These are phyloP conservation scores for Crithidia acanthocephali DNA, from an alignment of 208 protist species.

Conservation along the genomic window DNA sequence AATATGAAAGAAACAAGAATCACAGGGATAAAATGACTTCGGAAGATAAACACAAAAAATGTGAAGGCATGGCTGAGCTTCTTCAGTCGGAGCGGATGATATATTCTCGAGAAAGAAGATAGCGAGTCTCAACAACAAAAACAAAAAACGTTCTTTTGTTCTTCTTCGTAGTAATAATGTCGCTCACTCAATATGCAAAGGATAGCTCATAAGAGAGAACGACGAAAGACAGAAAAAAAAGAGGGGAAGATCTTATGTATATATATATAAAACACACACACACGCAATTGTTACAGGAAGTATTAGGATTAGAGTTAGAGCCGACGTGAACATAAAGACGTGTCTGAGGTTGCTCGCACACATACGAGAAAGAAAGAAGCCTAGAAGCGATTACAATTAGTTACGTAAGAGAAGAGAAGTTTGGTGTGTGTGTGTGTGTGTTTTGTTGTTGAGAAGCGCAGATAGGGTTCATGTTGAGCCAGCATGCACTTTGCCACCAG, in stretches of 20 bases:
- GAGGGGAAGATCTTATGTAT: too few relatives aligned
- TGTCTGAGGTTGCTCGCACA: neutral
- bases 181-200: neutral
- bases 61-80: neutral
- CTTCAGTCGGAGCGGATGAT: neutral
- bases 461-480: neutral
- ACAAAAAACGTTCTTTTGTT: neutral
- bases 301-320: neutral
- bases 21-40: neutral
- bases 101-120: neutral
- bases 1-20: neutral
- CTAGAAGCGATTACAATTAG: neutral
- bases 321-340: neutral
- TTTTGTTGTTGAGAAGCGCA: neutral
- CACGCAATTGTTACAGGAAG: neutral
- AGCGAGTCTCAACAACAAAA: neutral
- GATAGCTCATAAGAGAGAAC: neutral
- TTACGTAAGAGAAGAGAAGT: too few relatives aligned
- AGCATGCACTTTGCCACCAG: neutral
- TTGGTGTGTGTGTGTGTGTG: too few relatives aligned
- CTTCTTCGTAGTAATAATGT: neutral
- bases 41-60: neutral
- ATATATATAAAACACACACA: neutral
- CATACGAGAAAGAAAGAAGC: neutral
- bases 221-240: neutral